Conservation (phyloP, 2,329 filamentous ascomycete genomes). For the Phoma sp. region DNA sequence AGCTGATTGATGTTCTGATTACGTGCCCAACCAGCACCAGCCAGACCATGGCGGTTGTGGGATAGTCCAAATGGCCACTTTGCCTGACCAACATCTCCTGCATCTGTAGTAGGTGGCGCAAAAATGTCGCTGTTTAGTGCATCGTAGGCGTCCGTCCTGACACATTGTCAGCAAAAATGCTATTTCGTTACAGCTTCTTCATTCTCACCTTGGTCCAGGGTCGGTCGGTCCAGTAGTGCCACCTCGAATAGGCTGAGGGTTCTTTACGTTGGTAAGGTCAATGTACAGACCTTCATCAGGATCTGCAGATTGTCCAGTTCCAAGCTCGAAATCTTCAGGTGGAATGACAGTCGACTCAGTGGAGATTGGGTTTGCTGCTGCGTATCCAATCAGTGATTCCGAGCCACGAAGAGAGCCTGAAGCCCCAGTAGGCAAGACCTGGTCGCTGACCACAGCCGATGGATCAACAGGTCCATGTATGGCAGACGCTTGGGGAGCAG, state of each 20-base stretch:
- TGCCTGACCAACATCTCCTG: constrained; percentile 47
- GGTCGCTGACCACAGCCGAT: constrained; percentile 8
- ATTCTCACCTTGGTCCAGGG: constrained; percentile 41
- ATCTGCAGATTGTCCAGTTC: constrained; percentile 46
- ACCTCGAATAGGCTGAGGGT: constrained; percentile 51
- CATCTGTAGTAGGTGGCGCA: constrained; percentile 48
- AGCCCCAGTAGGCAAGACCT: constrained; percentile 36
- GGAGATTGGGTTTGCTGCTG: constrained; percentile 38
- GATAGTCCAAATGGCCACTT: constrained; percentile 53
- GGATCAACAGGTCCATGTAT: constrained; percentile 14
- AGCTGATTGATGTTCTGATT: constrained; percentile 50
- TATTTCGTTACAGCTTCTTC: not conserved
- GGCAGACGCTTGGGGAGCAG: constrained; percentile 14
- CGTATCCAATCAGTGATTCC: constrained; percentile 41
- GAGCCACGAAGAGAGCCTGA: constrained; percentile 46
- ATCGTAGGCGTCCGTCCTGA: constrained; percentile 36
- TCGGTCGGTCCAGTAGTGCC: constrained; percentile 47
- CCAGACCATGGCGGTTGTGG: constrained; percentile 49
- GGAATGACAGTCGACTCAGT: constrained; percentile 43
- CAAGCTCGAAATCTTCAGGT: constrained; percentile 45
- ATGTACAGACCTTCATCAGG: constrained; percentile 48
- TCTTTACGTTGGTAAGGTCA: constrained; percentile 47
- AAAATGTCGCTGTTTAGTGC: constrained; percentile 50
- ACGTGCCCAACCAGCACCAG: constrained; percentile 50
- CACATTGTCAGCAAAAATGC: not conserved